Evolutionary conservation across 2,329 filamentous ascomycete species (phyloP), one percentile per base, ranked within the genome.

Genomic region (Talaromyces sp.): DNA sequence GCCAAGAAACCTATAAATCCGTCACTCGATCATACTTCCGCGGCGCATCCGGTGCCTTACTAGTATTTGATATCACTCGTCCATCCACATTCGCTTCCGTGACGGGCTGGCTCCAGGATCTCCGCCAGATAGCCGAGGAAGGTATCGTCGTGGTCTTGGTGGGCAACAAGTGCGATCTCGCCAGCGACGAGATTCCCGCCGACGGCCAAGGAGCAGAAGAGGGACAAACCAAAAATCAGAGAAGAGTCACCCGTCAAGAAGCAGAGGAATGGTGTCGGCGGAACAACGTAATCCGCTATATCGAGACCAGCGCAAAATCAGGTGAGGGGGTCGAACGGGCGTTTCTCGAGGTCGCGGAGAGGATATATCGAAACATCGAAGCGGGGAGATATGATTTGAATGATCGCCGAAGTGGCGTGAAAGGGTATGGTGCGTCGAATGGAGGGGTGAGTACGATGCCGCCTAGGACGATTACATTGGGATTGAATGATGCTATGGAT

Each of bases 351-450:
- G 93, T 98, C 15, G 93, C 95, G 22, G 93, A 97, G 82, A 85
- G 93, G 77, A 98, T 99, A 81, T 96, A 96, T 75, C 89, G 94
- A 76, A 98, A 98, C 73, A 97, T 99, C 68, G 92, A 97, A 81
- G 92, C 92, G 1, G 95, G 95, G 11, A 92, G 88, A 75, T 98
- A 98, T 76, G 93, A 99, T 79, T 81, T 98, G 70, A 96, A 97
- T 75, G 94, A 98, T 78, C 86, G 94, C 73, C 86, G 93, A 74
- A 94, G 90, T 67, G 95, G 95, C 31, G 93, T 99, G 67, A 98
- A 97, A 79, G 89, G 77, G 17, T 83, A 78, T 68, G 80, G 79
- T 25, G 77, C 77, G 31, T 59, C 56, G 1, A 57, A 56, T 37
- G 50, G 49, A 15, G 78, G 78, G 50, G 69, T 73, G 57, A 75